These are phyloP conservation scores for Lepidium aucheri DNA, from an alignment of 345 rosid species.

Conservation along the genomic window DNA sequence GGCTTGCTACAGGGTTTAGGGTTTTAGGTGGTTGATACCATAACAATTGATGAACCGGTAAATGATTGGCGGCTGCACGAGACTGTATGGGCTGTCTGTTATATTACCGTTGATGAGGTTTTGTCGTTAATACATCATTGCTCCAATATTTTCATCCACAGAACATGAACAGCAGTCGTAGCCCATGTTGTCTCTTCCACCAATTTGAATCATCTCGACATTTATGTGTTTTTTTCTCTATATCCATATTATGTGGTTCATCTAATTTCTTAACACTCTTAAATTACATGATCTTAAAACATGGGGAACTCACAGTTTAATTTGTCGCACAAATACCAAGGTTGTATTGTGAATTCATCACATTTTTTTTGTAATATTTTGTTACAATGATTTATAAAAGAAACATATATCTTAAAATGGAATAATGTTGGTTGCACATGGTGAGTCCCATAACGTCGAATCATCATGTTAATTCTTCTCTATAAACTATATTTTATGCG, in stretches of 20 bases:
- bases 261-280: not conserved
- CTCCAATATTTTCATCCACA: conserved; percentile 21
- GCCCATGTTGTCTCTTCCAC: conserved; percentile 22
- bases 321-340: conserved; percentile 6
- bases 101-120: conserved; percentile 18
- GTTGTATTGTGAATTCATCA: not conserved
- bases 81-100: conserved; percentile 28
- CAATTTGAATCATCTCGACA: conserved; percentile 19
- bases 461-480: conserved; percentile 4
- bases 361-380: not conserved
- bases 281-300: not conserved
- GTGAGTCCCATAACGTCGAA: conserved; percentile 25
- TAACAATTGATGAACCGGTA: too few relatives aligned
- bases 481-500: too few relatives aligned
- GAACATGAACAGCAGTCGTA: conserved; percentile 26
- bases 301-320: conserved; percentile 19
- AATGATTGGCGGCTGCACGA: conserved; percentile 27
- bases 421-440: conserved; percentile 16
- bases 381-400: not conserved
- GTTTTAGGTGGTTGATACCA: conserved; percentile 10
- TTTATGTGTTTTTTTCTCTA: not conserved
- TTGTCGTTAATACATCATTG: conserved; percentile 30
- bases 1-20: conserved; percentile 5
- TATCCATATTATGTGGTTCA: conserved; percentile 7
- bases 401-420: not conserved